Percentiles rank a stretch among this genome's conserved stretches.
phyloP scores from a whole-genome alignment of 345 rosid species.

The Ceriops decandra region DNA sequence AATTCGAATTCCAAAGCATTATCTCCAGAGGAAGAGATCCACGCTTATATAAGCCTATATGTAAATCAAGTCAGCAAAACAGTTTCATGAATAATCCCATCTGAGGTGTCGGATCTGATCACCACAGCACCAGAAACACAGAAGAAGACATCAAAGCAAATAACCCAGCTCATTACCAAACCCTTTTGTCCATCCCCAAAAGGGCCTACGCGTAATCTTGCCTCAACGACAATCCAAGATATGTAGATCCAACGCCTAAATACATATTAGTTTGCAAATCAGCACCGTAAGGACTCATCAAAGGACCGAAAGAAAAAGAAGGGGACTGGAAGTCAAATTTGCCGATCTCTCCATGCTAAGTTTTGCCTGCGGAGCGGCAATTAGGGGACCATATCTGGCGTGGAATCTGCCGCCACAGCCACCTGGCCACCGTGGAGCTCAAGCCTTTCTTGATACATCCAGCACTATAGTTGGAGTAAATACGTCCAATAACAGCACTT shows the following conservation, averaged over 20 bases:
- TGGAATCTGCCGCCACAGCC: neutral
- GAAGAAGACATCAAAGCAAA: slow-evolving; percentile 4
- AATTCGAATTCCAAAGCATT: neutral
- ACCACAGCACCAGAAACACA: neutral
- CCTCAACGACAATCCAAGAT: slow-evolving; percentile 1
- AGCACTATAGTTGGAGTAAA: neutral
- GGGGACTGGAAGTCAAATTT: neutral
- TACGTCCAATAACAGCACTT: neutral
- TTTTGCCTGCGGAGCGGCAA: neutral
- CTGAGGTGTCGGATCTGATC: neutral
- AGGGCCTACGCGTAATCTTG: neutral
- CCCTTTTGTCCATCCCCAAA: neutral
- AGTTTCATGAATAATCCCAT: neutral
- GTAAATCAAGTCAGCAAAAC: neutral
- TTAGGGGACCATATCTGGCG: neutral
- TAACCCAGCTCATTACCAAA: neutral
- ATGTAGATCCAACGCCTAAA: slow-evolving; percentile 17
- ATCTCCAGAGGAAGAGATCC: neutral
- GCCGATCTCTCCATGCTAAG: neutral
- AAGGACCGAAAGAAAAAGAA: slow-evolving; percentile 1
- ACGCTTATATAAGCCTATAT: neutral
- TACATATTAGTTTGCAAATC: slow-evolving; percentile 15
- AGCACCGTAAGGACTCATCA: slow-evolving; percentile 12
- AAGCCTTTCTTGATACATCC: too few relatives aligned
- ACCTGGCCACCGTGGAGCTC: neutral